phyloP scores from a whole-genome alignment of 345 rosid genomes.

The Populus davidiana region DNA sequence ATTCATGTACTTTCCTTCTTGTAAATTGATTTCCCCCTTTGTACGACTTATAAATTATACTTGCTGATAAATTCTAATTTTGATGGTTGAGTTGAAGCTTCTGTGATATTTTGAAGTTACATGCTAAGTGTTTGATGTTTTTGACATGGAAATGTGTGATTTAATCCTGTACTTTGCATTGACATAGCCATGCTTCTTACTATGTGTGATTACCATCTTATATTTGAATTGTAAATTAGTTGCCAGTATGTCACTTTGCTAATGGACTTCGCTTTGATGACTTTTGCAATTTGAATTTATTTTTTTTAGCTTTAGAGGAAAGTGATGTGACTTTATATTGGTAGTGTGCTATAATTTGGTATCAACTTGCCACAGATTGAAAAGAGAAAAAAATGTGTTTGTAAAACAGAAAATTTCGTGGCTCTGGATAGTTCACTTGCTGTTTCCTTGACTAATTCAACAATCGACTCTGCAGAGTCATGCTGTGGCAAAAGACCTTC shows the following conservation, averaged over 20 bases:
- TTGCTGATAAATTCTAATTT: background rate
- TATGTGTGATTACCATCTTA: background rate
- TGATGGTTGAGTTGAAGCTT: background rate
- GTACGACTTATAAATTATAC: background rate
- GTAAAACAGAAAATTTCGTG: background rate
- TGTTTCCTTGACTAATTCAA: conserved; percentile 6
- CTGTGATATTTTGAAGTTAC: background rate
- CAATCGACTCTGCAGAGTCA: conserved; percentile 55
- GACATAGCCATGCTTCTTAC: background rate
- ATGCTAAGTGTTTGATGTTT: background rate
- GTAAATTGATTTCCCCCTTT: background rate
- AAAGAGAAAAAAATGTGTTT: background rate
- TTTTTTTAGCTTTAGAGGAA: background rate
- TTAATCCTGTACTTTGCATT: background rate
- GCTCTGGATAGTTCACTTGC: background rate
- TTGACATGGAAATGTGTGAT: background rate
- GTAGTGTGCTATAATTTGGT: background rate
- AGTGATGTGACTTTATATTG: background rate
- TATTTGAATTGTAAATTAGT: background rate
- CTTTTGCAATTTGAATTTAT: background rate
- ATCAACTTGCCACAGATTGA: background rate
- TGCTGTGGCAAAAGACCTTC: conserved; percentile 89
- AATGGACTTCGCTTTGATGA: background rate
- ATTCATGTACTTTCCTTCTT: background rate
- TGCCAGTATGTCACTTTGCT: background rate